Evolutionary conservation across 192 early-diverging fungal species (phyloP), one percentile per base, ranked within the genome.

Genomic region (Helicostylum pulchrum): DNA sequence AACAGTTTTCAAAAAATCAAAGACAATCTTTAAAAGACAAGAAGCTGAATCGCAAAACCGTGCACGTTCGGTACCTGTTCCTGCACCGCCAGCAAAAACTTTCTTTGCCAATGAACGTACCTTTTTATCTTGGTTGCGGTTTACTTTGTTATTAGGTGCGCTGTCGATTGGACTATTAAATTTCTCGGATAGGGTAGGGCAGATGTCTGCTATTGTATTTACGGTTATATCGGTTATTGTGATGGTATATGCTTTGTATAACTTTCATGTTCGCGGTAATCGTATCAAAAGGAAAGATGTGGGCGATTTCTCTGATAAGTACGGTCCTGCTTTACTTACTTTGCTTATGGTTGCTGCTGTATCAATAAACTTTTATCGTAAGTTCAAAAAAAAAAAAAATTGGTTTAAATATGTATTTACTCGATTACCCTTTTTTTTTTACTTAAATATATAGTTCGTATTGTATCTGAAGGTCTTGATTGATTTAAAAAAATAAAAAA

Each of bases 41-140:
- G 17, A 34, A 34, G 56, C 2, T 2, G 39, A 58, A 5, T 2
- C 3, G 0, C 15, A 14, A 48, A 4, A 14, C 0, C 15, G 17
- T 17, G 44, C 15, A 4, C 20, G 39, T 5, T 19, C 36, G 1
- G n/a, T 49, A 1, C 77, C 86, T 17, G 85, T 88, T 19, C 78
- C 83, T 14, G 81, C 88, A 0, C 88, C 92, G 43, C 90, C 92
- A 55, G 65, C 48, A 20, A 96, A 96, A 66, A 88, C 94, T 53
- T 95, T 82, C 72, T 95, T 96, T 81, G 93, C 93, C 23, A 96
- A 96, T 68, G 94, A 96, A 70, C 84, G 94, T 20, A 96, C 94
- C 2, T 94, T 94, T 73, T 74, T 95, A 30, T 81, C 92, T 7
- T 96, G 92, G 92, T 72, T 94, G 32, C 84, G 88, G 65, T 92